Percentiles rank a stretch among this genome's conserved stretches.
Evolutionary conservation across 1,284 basidiomycete species (phyloP).

Genomic region (Coniferiporia weirii): DNA sequence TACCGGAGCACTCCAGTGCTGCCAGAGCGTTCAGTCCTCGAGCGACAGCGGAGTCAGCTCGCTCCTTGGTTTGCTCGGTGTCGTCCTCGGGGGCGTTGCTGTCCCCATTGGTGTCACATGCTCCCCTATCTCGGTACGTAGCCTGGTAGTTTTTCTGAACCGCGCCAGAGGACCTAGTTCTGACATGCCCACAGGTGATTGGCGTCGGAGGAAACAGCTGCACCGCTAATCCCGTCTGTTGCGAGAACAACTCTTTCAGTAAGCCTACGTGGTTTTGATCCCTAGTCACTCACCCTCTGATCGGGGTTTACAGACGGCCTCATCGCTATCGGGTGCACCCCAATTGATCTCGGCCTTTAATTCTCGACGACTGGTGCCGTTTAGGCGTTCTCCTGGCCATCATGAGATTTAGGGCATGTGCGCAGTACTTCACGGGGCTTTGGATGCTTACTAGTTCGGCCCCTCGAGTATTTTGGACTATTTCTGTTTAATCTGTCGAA

Average conservation of each 20-base stretch:
- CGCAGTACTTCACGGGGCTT: neutral
- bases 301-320: slow-evolving; percentile 23
- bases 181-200: neutral
- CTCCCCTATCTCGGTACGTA: slow-evolving; percentile 10
- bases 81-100: neutral
- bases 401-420: neutral
- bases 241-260: slow-evolving; percentile 21
- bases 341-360: slow-evolving; percentile 20
- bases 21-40: slow-evolving; percentile 15
- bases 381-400: too few relatives aligned
- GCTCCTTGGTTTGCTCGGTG: slow-evolving; percentile 2
- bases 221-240: slow-evolving; percentile 28
- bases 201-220: slow-evolving; percentile 18
- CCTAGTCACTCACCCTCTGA: neutral
- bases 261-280: neutral
- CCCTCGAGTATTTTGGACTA: neutral
- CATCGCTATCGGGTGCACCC: slow-evolving; percentile 27
- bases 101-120: slow-evolving; percentile 14
- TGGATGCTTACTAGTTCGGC: neutral
- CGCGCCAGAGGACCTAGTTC: too few relatives aligned
- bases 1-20: slow-evolving; percentile 15
- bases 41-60: neutral
- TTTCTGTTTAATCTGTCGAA: neutral
- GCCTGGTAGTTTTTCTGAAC: neutral
- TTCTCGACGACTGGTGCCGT: too few relatives aligned